Percentiles rank a stretch among this genome's conserved stretches.
phyloP scores from a whole-genome alignment of 2,329 filamentous ascomycete genomes.

The Shiraia sp. region DNA sequence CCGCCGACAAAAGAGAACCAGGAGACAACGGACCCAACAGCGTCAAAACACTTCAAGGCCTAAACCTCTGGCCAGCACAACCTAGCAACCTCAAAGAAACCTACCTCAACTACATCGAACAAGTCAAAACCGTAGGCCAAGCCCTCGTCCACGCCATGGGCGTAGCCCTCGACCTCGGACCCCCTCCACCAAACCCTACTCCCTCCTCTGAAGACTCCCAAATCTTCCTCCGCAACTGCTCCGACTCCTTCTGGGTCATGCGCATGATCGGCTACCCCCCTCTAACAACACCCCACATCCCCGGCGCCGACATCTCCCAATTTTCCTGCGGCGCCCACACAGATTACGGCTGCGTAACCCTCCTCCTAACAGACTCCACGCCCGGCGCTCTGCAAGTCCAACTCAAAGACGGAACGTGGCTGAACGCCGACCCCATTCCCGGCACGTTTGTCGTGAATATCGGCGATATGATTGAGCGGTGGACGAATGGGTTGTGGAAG shows the following conservation, averaged over 20 bases:
- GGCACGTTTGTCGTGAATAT: constrained; percentile 55
- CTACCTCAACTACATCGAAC: constrained; percentile 39
- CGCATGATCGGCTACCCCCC: constrained; percentile 47
- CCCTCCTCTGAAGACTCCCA: constrained; percentile 26
- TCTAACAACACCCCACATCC: constrained; percentile 10
- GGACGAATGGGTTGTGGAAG: constrained; percentile 51
- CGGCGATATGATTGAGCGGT: constrained; percentile 54
- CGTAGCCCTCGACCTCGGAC: constrained; percentile 37
- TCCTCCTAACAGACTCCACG: constrained; percentile 51
- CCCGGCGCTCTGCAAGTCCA: constrained; percentile 50
- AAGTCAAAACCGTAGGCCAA: constrained; percentile 34
- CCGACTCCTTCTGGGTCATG: constrained; percentile 46
- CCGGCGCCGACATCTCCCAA: constrained; percentile 21
- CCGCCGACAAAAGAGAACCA: constrained; percentile 13
- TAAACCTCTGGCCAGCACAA: constrained; percentile 49
- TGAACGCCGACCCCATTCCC: constrained; percentile 49
- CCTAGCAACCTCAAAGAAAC: constrained; percentile 30
- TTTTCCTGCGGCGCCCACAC: constrained; percentile 49
- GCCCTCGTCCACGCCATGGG: constrained; percentile 46
- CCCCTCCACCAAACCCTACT: background rate
- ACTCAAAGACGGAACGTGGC: constrained; percentile 49
- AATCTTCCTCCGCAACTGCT: constrained; percentile 38
- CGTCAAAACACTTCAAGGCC: constrained; percentile 43
- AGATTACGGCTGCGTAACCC: constrained; percentile 54
- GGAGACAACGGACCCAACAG: constrained; percentile 20